Base-by-base conservation (phyloP, 306 rosid genomes). In the Mimosa bimucronata region DNA sequence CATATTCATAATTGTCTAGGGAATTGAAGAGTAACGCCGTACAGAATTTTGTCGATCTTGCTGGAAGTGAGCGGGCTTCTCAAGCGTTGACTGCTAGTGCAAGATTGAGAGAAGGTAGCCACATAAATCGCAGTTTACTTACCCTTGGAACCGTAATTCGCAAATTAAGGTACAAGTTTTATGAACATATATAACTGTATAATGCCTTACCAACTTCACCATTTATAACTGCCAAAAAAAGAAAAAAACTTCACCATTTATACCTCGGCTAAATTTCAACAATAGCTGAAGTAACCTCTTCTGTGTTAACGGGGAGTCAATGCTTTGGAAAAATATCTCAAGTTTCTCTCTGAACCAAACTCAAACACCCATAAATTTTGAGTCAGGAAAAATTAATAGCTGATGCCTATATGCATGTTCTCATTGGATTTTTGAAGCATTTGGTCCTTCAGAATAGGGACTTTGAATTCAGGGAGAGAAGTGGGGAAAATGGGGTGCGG, bases 61-160 rank as follows among this genome's bases (percentile, higher is more conserved):
- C 98, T 3, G 98, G 98, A 25, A 94, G 97, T 48, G 98, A 94
- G 80, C 97, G 97, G 44, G 88, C 94, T 88, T 83, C 97, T 89
- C 98, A 92, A 80, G 66, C 95, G 45, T 52, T 86, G 77, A 90
- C 98, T 50, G 93, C 86, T 30, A 97, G 97, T 50, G 38, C 92
- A 79, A 91, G 95, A 86, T 75, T 94, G 81, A 94, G 96, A 85
- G 98, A 94, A 90, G 97, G 98, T 26, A 85, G 92, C 85, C 97
- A 94, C 88, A 94, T 94, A 74, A 94, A 92, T 83, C 94, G 93
- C 81, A 94, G 98, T 85, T 90, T 94, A 86, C 85, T 94, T 80
- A 81, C 91, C 71, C 88, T 94, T 30, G 98, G 98, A 85, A 91
- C 92, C 74, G 97, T 94, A 29, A 91, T 94, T 73, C 92, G 98